phyloP scores from a whole-genome alignment of 2,329 filamentous ascomycete species.

The Colletotrichum sp. region DNA sequence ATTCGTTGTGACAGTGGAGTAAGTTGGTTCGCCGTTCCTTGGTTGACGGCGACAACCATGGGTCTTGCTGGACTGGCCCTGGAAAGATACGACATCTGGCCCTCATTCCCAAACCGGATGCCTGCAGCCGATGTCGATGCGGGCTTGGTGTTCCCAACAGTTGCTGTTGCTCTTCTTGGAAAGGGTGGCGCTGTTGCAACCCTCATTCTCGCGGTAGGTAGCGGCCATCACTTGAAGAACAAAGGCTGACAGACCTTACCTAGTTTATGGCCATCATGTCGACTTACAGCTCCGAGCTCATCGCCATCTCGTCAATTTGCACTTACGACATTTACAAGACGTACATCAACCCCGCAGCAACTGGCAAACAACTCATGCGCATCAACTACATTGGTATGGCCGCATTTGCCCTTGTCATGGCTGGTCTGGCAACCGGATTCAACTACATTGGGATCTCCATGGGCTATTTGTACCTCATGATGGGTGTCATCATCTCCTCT shows the following conservation, averaged over 20 bases:
- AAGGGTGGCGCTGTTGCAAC: slow-evolving; percentile 81
- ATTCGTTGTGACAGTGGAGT: slow-evolving; percentile 55
- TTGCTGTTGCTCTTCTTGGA: slow-evolving; percentile 82
- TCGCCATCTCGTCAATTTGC: slow-evolving; percentile 82
- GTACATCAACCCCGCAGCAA: slow-evolving; percentile 76
- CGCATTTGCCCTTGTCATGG: slow-evolving; percentile 75
- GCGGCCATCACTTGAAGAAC: accelerated
- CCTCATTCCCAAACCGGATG: slow-evolving; percentile 77
- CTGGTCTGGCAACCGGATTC: slow-evolving; percentile 73
- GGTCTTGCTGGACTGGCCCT: slow-evolving; percentile 82
- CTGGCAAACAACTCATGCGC: slow-evolving; percentile 74
- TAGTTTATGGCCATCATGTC: slow-evolving; percentile 87
- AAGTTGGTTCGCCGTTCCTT: slow-evolving; percentile 92
- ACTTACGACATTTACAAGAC: slow-evolving; percentile 86
- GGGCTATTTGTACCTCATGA: slow-evolving; percentile 82
- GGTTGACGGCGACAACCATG: slow-evolving; percentile 88
- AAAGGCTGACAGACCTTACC: background rate
- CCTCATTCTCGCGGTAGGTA: slow-evolving; percentile 67
- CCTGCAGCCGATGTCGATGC: slow-evolving; percentile 76
- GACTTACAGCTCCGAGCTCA: slow-evolving; percentile 81
- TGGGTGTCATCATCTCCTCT: slow-evolving; percentile 82
- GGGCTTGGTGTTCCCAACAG: slow-evolving; percentile 84
- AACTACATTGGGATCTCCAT: slow-evolving; percentile 74
- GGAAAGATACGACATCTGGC: slow-evolving; percentile 75
- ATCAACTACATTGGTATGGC: slow-evolving; percentile 72